phyloP scores from a whole-genome alignment of 495 filamentous ascomycete genomes.

The Talaromyces proteolyticus region DNA sequence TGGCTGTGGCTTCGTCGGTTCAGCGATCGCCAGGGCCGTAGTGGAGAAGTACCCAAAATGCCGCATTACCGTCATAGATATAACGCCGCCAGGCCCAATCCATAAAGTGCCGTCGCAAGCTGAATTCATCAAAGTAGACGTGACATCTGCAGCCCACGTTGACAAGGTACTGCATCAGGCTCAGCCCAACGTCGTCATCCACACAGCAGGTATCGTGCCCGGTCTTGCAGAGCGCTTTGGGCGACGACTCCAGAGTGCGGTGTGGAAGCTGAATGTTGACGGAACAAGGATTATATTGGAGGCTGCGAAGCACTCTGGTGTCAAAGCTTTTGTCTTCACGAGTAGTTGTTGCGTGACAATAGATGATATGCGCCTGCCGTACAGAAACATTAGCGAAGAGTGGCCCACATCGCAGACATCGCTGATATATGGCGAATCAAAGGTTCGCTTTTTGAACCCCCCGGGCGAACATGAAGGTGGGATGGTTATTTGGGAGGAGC shows the following conservation, averaged over 20 bases:
- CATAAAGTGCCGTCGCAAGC: slow-evolving; percentile 22
- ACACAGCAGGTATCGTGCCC: slow-evolving; percentile 41
- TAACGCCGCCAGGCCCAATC: slow-evolving; percentile 23
- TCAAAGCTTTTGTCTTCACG: slow-evolving; percentile 53
- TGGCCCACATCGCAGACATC: slow-evolving; percentile 42
- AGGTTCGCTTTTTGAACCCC: slow-evolving; percentile 25
- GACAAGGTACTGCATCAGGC: slow-evolving; percentile 20
- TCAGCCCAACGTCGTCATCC: slow-evolving; percentile 38
- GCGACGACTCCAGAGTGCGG: slow-evolving; percentile 25
- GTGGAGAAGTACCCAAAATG: slow-evolving; percentile 36
- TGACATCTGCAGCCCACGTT: slow-evolving; percentile 25
- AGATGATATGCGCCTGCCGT: slow-evolving; percentile 46
- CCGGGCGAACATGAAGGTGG: background rate
- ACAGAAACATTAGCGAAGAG: slow-evolving; percentile 48
- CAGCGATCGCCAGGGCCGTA: slow-evolving; percentile 34
- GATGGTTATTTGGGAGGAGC: background rate
- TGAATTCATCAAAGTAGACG: slow-evolving; percentile 30
- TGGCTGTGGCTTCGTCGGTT: slow-evolving; percentile 46
- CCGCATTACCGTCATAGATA: slow-evolving; percentile 37
- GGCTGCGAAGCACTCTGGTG: slow-evolving; percentile 39
- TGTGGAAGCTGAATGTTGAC: slow-evolving; percentile 49
- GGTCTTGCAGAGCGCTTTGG: slow-evolving; percentile 32
- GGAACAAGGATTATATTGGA: slow-evolving; percentile 53
- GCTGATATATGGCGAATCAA: slow-evolving; percentile 54
- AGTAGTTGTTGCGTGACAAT: slow-evolving; percentile 49